Conservation (phyloP, 768 basidiomycete genomes). For the Dentipellis fragilis region DNA sequence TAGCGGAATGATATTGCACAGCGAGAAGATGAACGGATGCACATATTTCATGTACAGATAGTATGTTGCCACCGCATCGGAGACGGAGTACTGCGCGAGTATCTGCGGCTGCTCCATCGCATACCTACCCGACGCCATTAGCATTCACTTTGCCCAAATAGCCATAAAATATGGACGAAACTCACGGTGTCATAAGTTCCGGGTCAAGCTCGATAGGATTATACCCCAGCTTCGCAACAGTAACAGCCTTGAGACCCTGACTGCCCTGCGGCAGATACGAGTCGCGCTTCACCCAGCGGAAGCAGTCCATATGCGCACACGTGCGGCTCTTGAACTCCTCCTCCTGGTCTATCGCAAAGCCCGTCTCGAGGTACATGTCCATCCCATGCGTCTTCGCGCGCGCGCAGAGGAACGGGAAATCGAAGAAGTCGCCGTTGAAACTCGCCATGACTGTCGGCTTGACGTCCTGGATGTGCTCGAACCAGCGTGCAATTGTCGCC, state of each 20-base stretch:
- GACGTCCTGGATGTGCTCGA: conserved; percentile 86
- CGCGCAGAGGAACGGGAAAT: conserved; percentile 93
- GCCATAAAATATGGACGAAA: background rate
- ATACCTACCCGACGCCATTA: conserved; percentile 49
- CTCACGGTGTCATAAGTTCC: conserved; percentile 97
- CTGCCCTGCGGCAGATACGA: conserved; percentile 97
- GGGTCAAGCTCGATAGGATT: conserved; percentile 96
- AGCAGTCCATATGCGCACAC: conserved; percentile 98
- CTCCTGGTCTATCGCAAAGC: conserved; percentile 84
- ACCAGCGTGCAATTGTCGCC: conserved; percentile 77
- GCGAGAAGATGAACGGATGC: conserved; percentile 97
- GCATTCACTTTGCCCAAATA: background rate
- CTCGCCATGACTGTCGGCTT: conserved; percentile 97
- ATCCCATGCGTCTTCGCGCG: conserved; percentile 82
- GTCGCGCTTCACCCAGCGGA: conserved; percentile 99
- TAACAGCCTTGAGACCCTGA: conserved; percentile 97
- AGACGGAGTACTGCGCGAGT: conserved; percentile 96
- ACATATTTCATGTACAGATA: conserved; percentile 99
- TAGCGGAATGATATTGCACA: conserved; percentile 98
- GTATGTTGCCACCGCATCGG: conserved; percentile 99
- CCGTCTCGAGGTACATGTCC: conserved; percentile 93
- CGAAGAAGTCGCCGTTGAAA: conserved; percentile 99
- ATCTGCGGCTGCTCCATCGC: conserved; percentile 92
- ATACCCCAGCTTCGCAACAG: conserved; percentile 91
- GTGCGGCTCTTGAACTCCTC: conserved; percentile 90